Conservation (phyloP, 345 rosid genomes). For the Citrus maxima region DNA sequence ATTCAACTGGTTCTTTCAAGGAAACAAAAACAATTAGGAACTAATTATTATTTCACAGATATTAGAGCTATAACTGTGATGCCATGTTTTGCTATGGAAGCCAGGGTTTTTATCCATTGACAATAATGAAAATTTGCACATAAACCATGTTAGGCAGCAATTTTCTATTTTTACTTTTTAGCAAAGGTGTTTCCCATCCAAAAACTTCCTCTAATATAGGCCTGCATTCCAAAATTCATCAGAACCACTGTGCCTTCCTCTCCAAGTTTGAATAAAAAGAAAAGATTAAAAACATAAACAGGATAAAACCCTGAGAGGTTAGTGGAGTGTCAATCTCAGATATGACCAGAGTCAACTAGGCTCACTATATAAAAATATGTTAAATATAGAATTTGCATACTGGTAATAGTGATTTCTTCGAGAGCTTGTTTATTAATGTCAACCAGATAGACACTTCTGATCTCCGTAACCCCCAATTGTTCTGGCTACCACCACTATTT, state of each 20-base stretch:
- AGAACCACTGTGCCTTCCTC: neutral
- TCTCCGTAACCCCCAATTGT: conserved; percentile 69
- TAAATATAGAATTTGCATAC: conserved; percentile 37
- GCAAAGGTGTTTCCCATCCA: neutral
- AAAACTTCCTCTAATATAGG: neutral
- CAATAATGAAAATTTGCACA: neutral
- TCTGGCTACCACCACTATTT: conserved; percentile 53
- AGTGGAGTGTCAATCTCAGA: neutral
- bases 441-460: conserved; percentile 79
- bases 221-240: neutral
- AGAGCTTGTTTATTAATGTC: conserved; percentile 80
- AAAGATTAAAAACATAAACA: neutral
- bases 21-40: neutral
- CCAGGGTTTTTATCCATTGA: neutral
- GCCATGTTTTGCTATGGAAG: neutral
- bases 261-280: conserved; percentile 6
- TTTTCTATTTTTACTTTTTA: neutral
- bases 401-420: conserved; percentile 77
- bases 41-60: neutral
- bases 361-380: neutral
- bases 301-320: neutral
- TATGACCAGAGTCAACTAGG: conserved; percentile 5
- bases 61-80: neutral
- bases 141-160: neutral
- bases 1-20: neutral